Evolutionary conservation across 2,329 filamentous ascomycete genomes (phyloP).

Genomic region (Talaromyces amestolkiae): DNA sequence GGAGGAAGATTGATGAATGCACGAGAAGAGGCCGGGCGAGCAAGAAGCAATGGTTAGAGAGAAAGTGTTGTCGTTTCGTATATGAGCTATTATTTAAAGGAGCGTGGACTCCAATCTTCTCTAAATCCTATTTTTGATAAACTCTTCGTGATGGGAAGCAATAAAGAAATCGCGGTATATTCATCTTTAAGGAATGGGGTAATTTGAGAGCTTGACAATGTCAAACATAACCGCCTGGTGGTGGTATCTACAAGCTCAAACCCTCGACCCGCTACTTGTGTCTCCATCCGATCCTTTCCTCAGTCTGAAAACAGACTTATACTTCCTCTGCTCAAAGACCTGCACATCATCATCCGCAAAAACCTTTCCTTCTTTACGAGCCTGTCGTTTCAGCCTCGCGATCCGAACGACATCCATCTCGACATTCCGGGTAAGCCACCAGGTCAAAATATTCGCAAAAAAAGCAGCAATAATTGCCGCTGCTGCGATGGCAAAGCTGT

Average conservation of each 20-base stretch:
- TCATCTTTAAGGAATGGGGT: no score
- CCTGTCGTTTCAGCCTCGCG: conserved; percentile 29
- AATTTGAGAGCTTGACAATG: no score
- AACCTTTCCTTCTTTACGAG: conserved; percentile 28
- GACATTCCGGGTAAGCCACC: conserved; percentile 43
- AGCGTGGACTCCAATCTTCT: background rate
- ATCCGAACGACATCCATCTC: conserved; percentile 41
- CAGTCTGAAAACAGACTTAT: background rate
- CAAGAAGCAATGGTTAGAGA: background rate
- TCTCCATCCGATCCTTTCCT: background rate
- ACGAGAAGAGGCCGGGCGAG: no score
- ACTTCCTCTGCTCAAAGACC: background rate
- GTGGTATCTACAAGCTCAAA: no score
- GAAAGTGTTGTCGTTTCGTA: background rate
- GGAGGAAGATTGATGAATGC: no score
- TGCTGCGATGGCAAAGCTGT: conserved; percentile 36
- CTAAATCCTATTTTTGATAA: background rate
- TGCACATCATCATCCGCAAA: conserved; percentile 31
- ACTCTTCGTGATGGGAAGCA: no score
- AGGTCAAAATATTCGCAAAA: conserved; percentile 41
- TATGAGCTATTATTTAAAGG: background rate
- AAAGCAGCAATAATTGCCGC: conserved; percentile 24
- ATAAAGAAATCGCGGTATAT: no score
- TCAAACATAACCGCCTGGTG: no score
- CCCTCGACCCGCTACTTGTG: background rate